A percentile compares a stretch with the other conserved stretches of the same genome.
Conservation (phyloP, 2,329 filamentous ascomycete genomes). For the Daldinia sp. region DNA sequence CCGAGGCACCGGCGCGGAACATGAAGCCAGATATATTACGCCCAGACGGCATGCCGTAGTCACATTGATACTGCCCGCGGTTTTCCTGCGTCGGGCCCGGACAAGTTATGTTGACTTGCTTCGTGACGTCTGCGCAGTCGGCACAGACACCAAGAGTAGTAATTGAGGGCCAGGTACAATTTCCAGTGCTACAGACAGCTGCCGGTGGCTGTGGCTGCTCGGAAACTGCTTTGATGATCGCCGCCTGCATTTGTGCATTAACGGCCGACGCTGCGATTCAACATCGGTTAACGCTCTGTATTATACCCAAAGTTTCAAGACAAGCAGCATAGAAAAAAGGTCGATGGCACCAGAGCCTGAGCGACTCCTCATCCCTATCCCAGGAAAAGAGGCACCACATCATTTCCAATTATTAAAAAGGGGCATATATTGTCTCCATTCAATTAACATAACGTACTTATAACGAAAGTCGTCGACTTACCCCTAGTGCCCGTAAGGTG, state of each 20-base stretch:
- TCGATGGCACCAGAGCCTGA: no score
- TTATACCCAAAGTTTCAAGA: no score
- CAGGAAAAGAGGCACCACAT: not conserved
- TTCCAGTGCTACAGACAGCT: not conserved
- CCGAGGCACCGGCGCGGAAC: not conserved
- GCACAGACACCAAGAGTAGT: not conserved
- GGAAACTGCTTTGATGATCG: not conserved
- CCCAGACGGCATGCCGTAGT: constrained; percentile 1
- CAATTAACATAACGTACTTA: not conserved
- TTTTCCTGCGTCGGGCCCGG: not conserved
- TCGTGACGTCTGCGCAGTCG: constrained; percentile 1
- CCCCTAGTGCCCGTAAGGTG: not conserved
- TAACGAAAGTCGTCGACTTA: not conserved
- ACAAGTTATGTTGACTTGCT: not conserved
- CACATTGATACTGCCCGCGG: not conserved
- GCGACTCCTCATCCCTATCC: no score
- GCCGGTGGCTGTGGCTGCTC: not conserved
- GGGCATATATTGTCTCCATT: not conserved
- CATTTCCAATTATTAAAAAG: not conserved
- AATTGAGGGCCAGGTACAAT: not conserved
- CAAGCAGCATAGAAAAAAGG: no score
- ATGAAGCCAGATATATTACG: not conserved
- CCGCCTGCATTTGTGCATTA: constrained; percentile 2
- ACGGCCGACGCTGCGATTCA: not conserved
- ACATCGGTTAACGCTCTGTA: no score